phyloP scores from a whole-genome alignment of 139 green algal genomes.

The Chlamydomonas asymmetrica region DNA sequence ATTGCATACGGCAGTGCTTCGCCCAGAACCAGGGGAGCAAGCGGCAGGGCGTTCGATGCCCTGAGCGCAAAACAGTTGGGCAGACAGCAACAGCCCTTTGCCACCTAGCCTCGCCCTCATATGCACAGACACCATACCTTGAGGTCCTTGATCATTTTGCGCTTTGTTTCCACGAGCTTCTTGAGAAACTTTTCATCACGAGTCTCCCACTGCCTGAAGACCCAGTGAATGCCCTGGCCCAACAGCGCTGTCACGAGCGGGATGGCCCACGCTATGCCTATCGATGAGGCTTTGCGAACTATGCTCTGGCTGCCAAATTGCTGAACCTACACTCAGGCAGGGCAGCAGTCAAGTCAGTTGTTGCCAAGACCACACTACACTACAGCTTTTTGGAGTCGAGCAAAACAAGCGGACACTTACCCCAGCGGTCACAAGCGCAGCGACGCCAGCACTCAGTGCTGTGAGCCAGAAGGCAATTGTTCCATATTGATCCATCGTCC shows the following conservation, averaged over 20 bases:
- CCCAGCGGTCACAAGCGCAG: slow-evolving; percentile 11
- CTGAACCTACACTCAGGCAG: slow-evolving; percentile 30
- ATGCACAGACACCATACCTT: slow-evolving; percentile 40
- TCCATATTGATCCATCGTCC: slow-evolving; percentile 9
- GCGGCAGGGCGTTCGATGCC: no score
- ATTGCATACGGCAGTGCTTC: no score
- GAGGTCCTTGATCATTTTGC: slow-evolving; percentile 64
- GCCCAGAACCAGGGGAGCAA: no score
- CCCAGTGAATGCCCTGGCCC: slow-evolving; percentile 21
- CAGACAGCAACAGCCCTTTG: no score
- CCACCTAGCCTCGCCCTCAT: no score
- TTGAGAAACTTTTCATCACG: slow-evolving; percentile 37
- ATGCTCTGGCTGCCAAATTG: slow-evolving; percentile 28
- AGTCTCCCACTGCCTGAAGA: slow-evolving; percentile 28
- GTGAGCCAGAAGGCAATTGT: slow-evolving; percentile 12
- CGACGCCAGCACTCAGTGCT: background rate
- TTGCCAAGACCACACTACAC: background rate
- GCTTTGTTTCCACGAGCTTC: slow-evolving; percentile 40
- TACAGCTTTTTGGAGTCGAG: background rate
- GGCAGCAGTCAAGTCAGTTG: background rate
- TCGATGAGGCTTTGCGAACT: slow-evolving; percentile 12
- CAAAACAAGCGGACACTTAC: slow-evolving; percentile 5
- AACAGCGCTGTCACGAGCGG: slow-evolving; percentile 41
- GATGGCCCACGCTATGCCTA: slow-evolving; percentile 1
- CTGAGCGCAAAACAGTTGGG: no score